Percentiles rank a stretch among this genome's conserved stretches.
phyloP scores from a whole-genome alignment of 495 filamentous ascomycete species.

The Penicillium silybi region DNA sequence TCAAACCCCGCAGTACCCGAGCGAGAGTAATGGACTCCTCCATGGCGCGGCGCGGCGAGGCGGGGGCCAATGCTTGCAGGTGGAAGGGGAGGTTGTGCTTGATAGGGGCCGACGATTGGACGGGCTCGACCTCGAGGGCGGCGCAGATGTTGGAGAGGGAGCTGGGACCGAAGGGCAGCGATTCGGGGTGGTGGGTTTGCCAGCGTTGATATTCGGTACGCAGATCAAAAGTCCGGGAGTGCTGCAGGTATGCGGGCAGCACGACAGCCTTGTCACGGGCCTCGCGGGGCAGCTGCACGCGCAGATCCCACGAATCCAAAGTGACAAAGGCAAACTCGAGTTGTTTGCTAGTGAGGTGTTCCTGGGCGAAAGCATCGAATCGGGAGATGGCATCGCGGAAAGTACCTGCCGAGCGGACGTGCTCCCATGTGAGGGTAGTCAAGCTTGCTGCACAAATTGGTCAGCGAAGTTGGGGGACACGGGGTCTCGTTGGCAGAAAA shows the following conservation, averaged over 20 bases:
- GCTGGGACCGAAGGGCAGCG: constrained; percentile 90
- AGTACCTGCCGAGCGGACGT: constrained; percentile 91
- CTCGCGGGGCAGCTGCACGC: constrained; percentile 94
- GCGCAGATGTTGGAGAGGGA: constrained; percentile 96
- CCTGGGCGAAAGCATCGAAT: constrained; percentile 86
- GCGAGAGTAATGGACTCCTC: constrained; percentile 95
- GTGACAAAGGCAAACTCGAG: constrained; percentile 97
- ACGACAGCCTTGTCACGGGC: constrained; percentile 97
- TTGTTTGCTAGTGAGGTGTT: constrained; percentile 78
- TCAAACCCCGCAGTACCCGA: constrained; percentile 83
- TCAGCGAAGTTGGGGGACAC: constrained; percentile 23
- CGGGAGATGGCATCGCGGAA: constrained; percentile 96
- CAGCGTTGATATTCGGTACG: constrained; percentile 96
- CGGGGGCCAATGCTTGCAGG: constrained; percentile 90
- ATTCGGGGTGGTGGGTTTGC: constrained; percentile 98
- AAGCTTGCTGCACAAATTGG: constrained; percentile 68
- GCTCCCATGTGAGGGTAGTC: constrained; percentile 97
- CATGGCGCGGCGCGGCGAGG: constrained; percentile 95
- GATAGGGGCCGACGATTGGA: constrained; percentile 94
- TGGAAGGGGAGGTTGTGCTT: constrained; percentile 99
- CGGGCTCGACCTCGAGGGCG: constrained; percentile 93
- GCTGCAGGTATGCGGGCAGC: constrained; percentile 92
- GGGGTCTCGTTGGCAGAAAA: background rate
- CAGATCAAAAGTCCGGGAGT: constrained; percentile 94
- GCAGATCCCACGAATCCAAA: constrained; percentile 96